Evolutionary conservation across 768 basidiomycete genomes (phyloP).

Genomic region (Agaricus subrufescens): DNA sequence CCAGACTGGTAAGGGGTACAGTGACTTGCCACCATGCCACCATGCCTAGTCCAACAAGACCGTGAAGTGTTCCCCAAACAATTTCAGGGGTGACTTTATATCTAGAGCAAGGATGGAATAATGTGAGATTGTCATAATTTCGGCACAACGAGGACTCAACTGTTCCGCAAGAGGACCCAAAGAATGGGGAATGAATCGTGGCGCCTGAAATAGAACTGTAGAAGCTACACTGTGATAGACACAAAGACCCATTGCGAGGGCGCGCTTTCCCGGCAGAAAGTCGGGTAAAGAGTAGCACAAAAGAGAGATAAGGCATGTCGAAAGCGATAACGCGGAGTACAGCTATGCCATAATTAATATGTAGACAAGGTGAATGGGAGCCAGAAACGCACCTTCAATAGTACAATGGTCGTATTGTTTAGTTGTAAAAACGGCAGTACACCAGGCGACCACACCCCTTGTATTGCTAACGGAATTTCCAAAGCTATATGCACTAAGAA

Average conservation of each 20-base stretch:
- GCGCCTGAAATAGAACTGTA: conserved; percentile 69
- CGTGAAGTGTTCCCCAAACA: conserved; percentile 71
- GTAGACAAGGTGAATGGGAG: neutral
- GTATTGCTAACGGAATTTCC: conserved; percentile 73
- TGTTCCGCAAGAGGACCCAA: conserved; percentile 58
- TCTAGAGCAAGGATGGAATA: conserved; percentile 25
- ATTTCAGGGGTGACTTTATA: conserved; percentile 66
- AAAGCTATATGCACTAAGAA: conserved; percentile 80
- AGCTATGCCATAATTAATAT: conserved; percentile 36
- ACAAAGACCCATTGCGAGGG: conserved; percentile 70
- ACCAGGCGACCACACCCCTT: conserved; percentile 62
- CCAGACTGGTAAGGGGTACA: conserved; percentile 42
- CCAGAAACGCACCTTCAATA: conserved; percentile 56
- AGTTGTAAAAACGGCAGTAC: conserved; percentile 72
- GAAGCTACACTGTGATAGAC: conserved; percentile 73
- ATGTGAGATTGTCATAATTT: neutral
- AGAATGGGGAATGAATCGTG: conserved; percentile 73
- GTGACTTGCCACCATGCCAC: conserved; percentile 83
- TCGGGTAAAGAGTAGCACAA: conserved; percentile 75
- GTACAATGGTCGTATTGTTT: conserved; percentile 74
- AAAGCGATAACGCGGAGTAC: conserved; percentile 59
- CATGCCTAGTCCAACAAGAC: conserved; percentile 66
- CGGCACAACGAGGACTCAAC: conserved; percentile 36
- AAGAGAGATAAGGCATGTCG: conserved; percentile 55
- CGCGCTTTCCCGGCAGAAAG: conserved; percentile 82